phyloP scores from a whole-genome alignment of 108 stramenopile genomes.

The Schizochytrium sp. region DNA sequence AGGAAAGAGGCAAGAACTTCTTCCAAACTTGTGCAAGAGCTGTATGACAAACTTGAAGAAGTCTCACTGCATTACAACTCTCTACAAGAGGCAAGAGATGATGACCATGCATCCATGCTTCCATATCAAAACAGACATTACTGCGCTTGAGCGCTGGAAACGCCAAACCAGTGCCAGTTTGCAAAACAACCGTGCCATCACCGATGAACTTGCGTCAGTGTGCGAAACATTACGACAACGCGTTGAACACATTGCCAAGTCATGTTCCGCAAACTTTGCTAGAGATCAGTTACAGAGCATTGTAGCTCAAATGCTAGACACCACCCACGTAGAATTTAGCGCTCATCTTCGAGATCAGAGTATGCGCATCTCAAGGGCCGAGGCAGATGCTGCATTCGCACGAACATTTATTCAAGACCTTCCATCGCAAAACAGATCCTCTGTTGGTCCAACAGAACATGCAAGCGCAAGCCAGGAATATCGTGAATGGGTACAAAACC shows the following conservation, averaged over 20 bases:
- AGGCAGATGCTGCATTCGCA: slow-evolving; percentile 23
- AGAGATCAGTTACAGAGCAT: background rate
- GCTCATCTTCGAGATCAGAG: slow-evolving; percentile 20
- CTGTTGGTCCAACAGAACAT: background rate
- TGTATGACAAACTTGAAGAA: background rate
- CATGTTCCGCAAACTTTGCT: background rate
- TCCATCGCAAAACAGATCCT: background rate
- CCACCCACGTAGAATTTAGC: background rate
- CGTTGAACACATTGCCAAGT: background rate
- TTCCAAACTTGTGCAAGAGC: background rate
- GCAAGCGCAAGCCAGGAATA: background rate
- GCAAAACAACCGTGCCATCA: background rate
- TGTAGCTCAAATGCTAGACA: slow-evolving; percentile 23
- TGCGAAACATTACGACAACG: background rate
- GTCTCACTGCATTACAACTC: background rate
- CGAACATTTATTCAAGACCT: background rate
- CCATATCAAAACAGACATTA: background rate
- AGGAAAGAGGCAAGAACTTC: background rate
- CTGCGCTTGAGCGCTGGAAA: slow-evolving; percentile 5
- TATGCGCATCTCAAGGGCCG: slow-evolving; percentile 8
- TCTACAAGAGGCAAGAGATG: background rate
- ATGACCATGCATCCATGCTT: slow-evolving; percentile 18
- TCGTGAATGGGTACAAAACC: background rate
- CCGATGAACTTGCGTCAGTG: background rate
- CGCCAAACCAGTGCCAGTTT: background rate